Base-by-base conservation (phyloP, 176 grass and related monocot species). In the Bolboschoenus planiculmis region DNA sequence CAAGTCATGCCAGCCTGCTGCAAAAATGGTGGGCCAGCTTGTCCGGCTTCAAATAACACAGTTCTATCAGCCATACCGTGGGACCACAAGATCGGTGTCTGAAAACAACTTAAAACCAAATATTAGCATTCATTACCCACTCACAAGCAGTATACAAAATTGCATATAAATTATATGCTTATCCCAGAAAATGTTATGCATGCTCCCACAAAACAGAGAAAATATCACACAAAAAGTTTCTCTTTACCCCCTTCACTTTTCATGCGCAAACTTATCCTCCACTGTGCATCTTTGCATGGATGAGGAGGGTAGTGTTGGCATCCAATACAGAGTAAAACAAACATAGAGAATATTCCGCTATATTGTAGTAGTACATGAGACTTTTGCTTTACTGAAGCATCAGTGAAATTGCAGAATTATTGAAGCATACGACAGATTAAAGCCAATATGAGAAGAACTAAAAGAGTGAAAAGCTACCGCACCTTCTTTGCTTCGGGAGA, bases 11-110 rank as follows among this genome's bases (percentile, higher is more conserved):
- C 89, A 7, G 50, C 89, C 14, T 84, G 87, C 85, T 86, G 88
- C 53, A 98, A 87, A 90, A 98, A 98, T 47, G 96, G 89, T 10
- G 84, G 90, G 72, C 87, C 92, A 14, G 87, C 90, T 83, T 95
- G 92, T 55, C 96, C 96, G 57, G 90, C 91, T 84, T 95, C 96
- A 79, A 93, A 93, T 68, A 89, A 81, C 30, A 99, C 92, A 3
- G 78, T 81, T 59, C 23, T 80, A 76, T 99, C 92, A 72, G 85
- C 90, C 37, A 95, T 86, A 61, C 96, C 96, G 83, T 99, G 92
- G 55, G 85, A 93, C 96, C 96, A 98, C 63, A 98, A 30, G 84
- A 98, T 82, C 21, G 90, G 90, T 36, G 92, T 98, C 92, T 99
- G 87, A 57, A 87, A 91, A 36, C 79, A 68, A 84, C 10, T 70